Evolutionary conservation across 2,329 filamentous ascomycete species (phyloP), one percentile per base, ranked within the genome.

Genomic region (Cytospora chrysosperma): DNA sequence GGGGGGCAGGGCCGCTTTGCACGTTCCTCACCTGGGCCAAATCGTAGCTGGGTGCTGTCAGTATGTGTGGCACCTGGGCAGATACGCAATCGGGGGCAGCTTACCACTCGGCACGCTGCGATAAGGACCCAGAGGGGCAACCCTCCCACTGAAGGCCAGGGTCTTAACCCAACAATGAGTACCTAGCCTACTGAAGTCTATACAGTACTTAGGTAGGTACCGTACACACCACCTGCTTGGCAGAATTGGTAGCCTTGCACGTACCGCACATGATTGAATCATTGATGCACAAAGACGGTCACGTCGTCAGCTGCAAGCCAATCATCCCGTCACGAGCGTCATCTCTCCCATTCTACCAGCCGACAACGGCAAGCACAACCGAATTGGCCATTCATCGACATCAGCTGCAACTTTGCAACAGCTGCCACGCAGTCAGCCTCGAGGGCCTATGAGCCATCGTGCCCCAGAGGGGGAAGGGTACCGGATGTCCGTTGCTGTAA

Each of bases 291-390:
- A 55, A 19, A 49, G 30, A 24, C 27, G 51, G 21, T 34, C 51
- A 28, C 37, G 28, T 24, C n/a, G n/a, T 47, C n/a, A 12, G 21
- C 43, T 24, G 21, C 43, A 24, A 43, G 6, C 57, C 59, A 61
- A 61, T 61, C 59, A 49, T 49, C 19, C 59, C 17, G 51, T 51
- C 59, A 61, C 51, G 51, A 49, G 59, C 51, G 34, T 49, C 24
- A 37, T 17, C 34, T 26, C 34, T 34, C 26, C 17, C 34, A 9
- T 28, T 26, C 9, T 43, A 21, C 21, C 47, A 50, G 57, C 51
- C 32, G 50, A 59, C 17, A 30, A 52, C 32, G 49, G 50, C 57
- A 59, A 43, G 40, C 27, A 4, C 28, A 34, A 9, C 9, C 17
- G 30, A 28, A 24, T 19, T 19, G 43, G 4, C 43, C 43, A 47